Base-by-base conservation (phyloP, 2,329 filamentous ascomycete genomes). In the Ascomycota sp. region DNA sequence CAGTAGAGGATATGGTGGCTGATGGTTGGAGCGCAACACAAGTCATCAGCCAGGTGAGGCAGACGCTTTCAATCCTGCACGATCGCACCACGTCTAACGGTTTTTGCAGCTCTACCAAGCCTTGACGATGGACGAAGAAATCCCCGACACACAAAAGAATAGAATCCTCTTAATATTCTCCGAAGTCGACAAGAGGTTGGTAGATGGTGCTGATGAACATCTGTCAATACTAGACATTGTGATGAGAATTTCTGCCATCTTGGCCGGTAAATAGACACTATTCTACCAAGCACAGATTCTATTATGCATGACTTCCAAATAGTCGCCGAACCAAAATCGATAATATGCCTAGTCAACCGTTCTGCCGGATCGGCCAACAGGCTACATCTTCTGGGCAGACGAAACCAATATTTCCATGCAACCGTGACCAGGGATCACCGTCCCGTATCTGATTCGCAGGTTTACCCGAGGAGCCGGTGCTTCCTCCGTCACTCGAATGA, bases 21-120 rank as follows among this genome's bases (percentile, higher is more conserved):
- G 89, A 95, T 55, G 89, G 89, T 7, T 98, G 89, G 86, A 94
- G 85, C 49, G 89, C 86, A 17, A 73, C 75, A 6, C 89, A 95
- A 53, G 69, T 94, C 19, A 65, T 95, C 23, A 59, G 67, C 12
- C 83, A 93, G 63, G 75, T 78, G 56, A 52, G 57, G 24, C 28
- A 23, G 8, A 13, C 19, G 10, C 4, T 4, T 7, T n/a, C 19
- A 21, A 7, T 10, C 9, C 5, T 23, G 7, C 21, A 23, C 21
- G 21, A 7, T 30, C 23, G 9, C 21, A n/a, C 20, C 7, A n/a
- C 27, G 29, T 34, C 43, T 42, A 32, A 39, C 19, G 8, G 22
- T 8, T 15, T 24, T 13, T 15, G 29, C 42, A 81, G 71, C 59
- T 93, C 25, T 95, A 94, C 45, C 77, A 89, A 51, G 61, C 67